Base-by-base conservation (phyloP, 148 eudicot species). In the Diospyros lotus region DNA sequence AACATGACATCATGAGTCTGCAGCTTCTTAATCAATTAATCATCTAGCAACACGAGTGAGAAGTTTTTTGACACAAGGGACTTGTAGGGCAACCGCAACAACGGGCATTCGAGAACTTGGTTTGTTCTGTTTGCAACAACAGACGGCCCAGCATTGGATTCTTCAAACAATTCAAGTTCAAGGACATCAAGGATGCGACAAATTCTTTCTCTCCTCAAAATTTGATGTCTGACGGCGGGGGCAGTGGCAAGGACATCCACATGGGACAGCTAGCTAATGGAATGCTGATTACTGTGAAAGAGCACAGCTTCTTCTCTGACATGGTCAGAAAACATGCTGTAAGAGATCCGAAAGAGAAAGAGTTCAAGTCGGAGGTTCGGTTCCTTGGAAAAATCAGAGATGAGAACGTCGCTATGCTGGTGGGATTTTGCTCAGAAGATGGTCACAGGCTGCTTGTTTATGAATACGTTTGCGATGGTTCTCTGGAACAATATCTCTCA, bases 381-480 rank as follows among this genome's bases (percentile, higher is more conserved):
- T 77, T 85, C 11, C 85, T 85, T 14, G 79, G 83, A 76, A 80
- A 68, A 56, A 81, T 77, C 9, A 76, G 83, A 52, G 85, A 85
- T 61, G 67, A 68, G 48, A 85, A 85, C 60, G 64, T 85, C 66
- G 85, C 82, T 18, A 74, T 82, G 81, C 63, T 85, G 63, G 54
- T 85, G 53, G 87, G 87, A 9, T 85, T 84, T 13, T 85, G 87
- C 51, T 74, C 81, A 2, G 77, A 82, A 77, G 81, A 80, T 52
- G 80, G 45, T 66, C 81, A 75, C 17, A 82, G 81, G 72, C 54
- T 82, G 43, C 83, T 85, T 64, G 83, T 85, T 43, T 85, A 85
- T 64, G 85, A 85, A 62, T 85, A 59, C 44, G 79, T 85, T 18
- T 85, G 87, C 79, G 68, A 80, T 50, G 83, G 83, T 12, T 82